A percentile compares a stretch with the other conserved stretches of the same genome.
Conservation (phyloP, 176 grass and related monocot species). For the Triticum monococcum region DNA sequence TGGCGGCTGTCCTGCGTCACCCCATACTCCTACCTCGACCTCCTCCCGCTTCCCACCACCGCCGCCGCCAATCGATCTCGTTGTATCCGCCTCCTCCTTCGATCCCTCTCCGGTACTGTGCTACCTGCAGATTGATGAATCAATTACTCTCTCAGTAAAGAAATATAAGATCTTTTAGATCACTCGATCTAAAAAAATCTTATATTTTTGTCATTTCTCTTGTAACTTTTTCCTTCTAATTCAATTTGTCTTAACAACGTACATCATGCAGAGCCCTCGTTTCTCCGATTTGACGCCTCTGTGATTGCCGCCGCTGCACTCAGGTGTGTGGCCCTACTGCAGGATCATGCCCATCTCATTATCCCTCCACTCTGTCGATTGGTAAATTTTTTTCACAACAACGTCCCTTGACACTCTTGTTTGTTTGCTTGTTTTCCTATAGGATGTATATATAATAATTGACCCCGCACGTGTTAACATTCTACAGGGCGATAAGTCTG, state of each 20-base stretch:
- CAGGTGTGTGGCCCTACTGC: neutral
- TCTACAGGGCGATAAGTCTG: neutral
- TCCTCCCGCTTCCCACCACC: constrained; percentile 1
- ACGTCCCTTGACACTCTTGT: neutral
- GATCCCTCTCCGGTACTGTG: constrained; percentile 47
- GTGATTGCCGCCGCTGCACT: constrained; percentile 54
- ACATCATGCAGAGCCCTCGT: constrained; percentile 7
- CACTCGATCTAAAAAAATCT: too few relatives aligned
- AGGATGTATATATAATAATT: too few relatives aligned
- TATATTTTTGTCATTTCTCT: neutral
- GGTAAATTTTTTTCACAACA: constrained; percentile 18
- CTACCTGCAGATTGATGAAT: neutral
- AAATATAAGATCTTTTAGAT: too few relatives aligned
- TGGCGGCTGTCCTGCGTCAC: constrained; percentile 81
- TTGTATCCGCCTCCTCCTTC: constrained; percentile 49
- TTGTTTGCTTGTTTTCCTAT: neutral
- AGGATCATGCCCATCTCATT: neutral
- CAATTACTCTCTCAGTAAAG: too few relatives aligned
- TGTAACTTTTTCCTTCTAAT: neutral
- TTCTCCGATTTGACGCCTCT: constrained; percentile 51
- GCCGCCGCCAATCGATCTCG: neutral
- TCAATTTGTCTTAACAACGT: neutral
- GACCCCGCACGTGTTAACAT: neutral
- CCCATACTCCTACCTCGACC: constrained; percentile 53
- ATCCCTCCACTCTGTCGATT: neutral